Conservation (phyloP, 192 early-diverging fungal genomes). For the Anaeromyces robustus region DNA sequence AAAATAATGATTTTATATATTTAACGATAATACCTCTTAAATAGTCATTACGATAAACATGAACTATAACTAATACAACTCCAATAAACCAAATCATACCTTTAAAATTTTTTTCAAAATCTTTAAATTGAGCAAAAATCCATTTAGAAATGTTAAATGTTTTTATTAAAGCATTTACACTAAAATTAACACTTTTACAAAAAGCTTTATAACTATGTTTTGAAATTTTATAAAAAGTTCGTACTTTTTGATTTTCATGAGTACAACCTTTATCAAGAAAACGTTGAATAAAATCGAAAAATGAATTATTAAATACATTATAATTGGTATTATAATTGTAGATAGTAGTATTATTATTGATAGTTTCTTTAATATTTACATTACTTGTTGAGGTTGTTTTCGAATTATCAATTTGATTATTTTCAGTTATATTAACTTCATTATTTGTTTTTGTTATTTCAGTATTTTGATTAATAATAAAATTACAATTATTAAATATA, state of each 20-base stretch:
- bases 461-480: not conserved
- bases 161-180: not conserved
- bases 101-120: not conserved
- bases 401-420: not conserved
- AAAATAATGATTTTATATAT: not conserved
- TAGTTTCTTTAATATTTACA: not conserved
- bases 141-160: not conserved
- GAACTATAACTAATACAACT: not conserved
- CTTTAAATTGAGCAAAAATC: not conserved
- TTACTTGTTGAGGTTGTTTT: not conserved
- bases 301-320: not conserved
- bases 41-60: not conserved
- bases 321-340: not conserved
- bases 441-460: not conserved
- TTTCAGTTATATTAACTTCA: not conserved
- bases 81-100: not conserved
- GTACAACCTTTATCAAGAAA: not conserved
- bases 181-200: not conserved
- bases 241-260: not conserved
- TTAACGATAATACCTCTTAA: not conserved
- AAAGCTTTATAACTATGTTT: not conserved
- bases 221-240: not conserved
- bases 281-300: not conserved
- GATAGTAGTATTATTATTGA: not conserved
- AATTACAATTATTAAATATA: not conserved